Evolutionary conservation across 75 land plant species (phyloP), one percentile per base, ranked within the genome.

Genomic region (Chamaecyparis obtusa): DNA sequence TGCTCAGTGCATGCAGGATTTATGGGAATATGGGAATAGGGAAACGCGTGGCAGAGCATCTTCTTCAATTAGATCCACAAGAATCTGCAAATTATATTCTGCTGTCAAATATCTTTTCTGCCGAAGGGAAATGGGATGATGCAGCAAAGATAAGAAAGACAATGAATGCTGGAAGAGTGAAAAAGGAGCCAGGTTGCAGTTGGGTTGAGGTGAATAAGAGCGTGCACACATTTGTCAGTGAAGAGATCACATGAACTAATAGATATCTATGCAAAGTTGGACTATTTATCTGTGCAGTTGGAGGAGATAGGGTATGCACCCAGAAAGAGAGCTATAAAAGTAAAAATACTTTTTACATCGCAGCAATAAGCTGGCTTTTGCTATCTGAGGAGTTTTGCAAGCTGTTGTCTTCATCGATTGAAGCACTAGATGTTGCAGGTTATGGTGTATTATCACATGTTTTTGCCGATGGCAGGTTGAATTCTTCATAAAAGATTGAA

Each of bases 131-230:
- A 54, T 89, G 86, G 90, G 86, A 85, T 84, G 86, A 85, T 56
- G 76, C 86, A 37, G 86, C 86, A 48, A 78, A 37, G 37, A 83
- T 82, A 67, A 35, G 72, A 37, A 60, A 54, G 35, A 51, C 33
- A 36, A 85, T 51, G 85, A 85, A 64, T 85, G 17, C 15, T 21
- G 36, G 43, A 85, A 72, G 85, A 35, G 85, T 60, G 21, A 85
- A 54, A 37, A 78, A 74, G 69, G 89, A 88, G 48, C 89, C 90
- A 17, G 89, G 89, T 39, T 83, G 77, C 35, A 83, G 89, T 64
- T 88, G 89, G 90, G 79, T 89, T 67, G 90, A 88, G 90, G 89
- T 88, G 13, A 83, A 88, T 35, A 74, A 85, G 24, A 51, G 72
- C 27, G 72, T 85, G 85, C 85, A 67, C n/a, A 37, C 57, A 67